Conservation (phyloP, 1,284 basidiomycete genomes). For the Rhizoctonia solani region DNA sequence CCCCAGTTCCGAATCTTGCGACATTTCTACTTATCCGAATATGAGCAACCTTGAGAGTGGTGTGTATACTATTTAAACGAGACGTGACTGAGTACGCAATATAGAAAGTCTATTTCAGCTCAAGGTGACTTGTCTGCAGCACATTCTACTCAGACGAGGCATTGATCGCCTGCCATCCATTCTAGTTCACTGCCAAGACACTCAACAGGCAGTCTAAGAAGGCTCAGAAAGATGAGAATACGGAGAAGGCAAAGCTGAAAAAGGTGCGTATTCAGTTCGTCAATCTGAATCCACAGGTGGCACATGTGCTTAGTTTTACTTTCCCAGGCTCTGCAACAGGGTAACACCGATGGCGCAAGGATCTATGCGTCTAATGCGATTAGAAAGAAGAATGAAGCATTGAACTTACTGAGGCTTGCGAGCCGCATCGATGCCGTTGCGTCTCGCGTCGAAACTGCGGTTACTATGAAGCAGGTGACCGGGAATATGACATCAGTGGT, state of each 20-base stretch:
- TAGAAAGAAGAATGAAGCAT: constrained; percentile 93
- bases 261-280: constrained; percentile 60
- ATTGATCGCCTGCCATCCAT: not conserved
- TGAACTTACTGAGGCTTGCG: constrained; percentile 86
- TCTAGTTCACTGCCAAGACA: constrained; percentile 92
- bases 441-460: constrained; percentile 97
- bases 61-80: constrained; percentile 44
- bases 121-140: constrained; percentile 79
- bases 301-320: not conserved
- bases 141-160: constrained; percentile 32
- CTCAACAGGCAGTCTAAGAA: constrained; percentile 92
- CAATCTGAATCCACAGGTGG: not conserved
- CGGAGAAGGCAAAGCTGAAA: constrained; percentile 87
- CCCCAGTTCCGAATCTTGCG: not conserved
- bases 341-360: constrained; percentile 95
- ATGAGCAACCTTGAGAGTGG: constrained; percentile 92
- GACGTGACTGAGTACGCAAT: constrained; percentile 4
- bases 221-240: constrained; percentile 88
- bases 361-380: constrained; percentile 99
- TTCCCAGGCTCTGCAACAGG: constrained; percentile 88
- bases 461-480: constrained; percentile 91
- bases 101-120: constrained; percentile 94
- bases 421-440: constrained; percentile 97
- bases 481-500: constrained; percentile 97
- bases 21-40: not conserved